Conservation (phyloP, 441 rosid species). For the Populus tomentosa region DNA sequence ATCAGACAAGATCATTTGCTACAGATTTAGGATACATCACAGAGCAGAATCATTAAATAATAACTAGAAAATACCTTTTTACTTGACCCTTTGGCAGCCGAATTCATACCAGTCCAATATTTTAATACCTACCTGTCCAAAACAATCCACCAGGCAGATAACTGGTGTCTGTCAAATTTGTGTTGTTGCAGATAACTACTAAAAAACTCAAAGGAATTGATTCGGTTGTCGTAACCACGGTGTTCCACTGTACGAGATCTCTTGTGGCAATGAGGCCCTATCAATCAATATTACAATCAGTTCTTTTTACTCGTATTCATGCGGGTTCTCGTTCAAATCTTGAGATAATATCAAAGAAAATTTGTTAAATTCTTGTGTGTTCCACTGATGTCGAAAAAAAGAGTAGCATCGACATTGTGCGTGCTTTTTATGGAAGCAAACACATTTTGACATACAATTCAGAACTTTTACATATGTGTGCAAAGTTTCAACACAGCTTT, state of each 20-base stretch:
- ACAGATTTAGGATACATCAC: background rate
- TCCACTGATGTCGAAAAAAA: background rate
- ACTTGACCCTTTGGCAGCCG: constrained; percentile 35
- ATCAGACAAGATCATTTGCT: background rate
- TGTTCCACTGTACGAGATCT: no score
- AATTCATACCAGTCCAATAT: background rate
- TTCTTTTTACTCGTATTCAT: background rate
- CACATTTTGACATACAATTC: background rate
- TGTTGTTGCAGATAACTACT: background rate
- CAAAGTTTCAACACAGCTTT: no score
- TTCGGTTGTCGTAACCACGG: no score
- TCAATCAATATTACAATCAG: background rate
- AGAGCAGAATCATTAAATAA: background rate
- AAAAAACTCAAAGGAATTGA: no score
- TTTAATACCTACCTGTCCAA: background rate
- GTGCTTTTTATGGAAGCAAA: background rate
- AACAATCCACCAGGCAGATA: background rate
- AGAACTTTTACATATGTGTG: background rate
- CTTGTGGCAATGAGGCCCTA: background rate
- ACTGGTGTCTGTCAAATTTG: background rate
- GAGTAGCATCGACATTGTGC: background rate
- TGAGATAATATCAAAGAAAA: background rate
- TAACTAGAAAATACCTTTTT: constrained; percentile 37
- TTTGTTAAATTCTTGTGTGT: background rate
- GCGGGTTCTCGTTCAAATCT: background rate